A percentile compares a stretch with the other conserved stretches of the same genome.
These are phyloP conservation scores for Nothophaeocryptopus gaeumannii DNA, from an alignment of 2,329 filamentous ascomycete species.

Conservation along the genomic window DNA sequence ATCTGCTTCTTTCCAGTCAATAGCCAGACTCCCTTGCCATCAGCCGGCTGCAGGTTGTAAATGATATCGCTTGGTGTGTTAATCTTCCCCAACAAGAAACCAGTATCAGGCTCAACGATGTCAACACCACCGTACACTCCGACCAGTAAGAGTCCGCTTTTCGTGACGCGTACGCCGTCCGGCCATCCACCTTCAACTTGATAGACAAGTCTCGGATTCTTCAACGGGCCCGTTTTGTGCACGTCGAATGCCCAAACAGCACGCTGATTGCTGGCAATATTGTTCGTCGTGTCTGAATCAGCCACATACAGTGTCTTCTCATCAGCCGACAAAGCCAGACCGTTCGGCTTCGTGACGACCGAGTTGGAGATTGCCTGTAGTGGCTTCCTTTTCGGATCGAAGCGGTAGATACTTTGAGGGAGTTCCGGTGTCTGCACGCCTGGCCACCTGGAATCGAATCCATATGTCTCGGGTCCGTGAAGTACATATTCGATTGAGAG, in stretches of 20 bases:
- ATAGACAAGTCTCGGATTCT: slow-evolving; percentile 36
- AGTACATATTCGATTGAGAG: slow-evolving; percentile 39
- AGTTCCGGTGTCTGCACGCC: slow-evolving; percentile 54
- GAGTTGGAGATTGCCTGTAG: slow-evolving; percentile 54
- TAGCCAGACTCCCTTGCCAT: slow-evolving; percentile 20
- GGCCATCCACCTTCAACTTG: slow-evolving; percentile 38
- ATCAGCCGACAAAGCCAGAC: slow-evolving; percentile 25
- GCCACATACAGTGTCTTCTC: slow-evolving; percentile 28
- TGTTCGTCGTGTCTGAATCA: slow-evolving; percentile 22
- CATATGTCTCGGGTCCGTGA: slow-evolving; percentile 32
- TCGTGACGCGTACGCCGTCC: slow-evolving; percentile 22
- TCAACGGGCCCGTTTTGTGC: slow-evolving; percentile 14
- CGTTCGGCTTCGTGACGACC: slow-evolving; percentile 34
- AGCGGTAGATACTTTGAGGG: slow-evolving; percentile 58
- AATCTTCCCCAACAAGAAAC: slow-evolving; percentile 54
- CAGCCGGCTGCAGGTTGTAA: slow-evolving; percentile 24
- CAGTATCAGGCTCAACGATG: slow-evolving; percentile 25
- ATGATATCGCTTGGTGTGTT: slow-evolving; percentile 31
- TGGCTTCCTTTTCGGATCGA: slow-evolving; percentile 49
- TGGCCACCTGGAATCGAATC: slow-evolving; percentile 46
- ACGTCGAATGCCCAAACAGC: slow-evolving; percentile 35
- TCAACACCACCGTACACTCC: slow-evolving; percentile 22
- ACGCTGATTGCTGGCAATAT: slow-evolving; percentile 35
- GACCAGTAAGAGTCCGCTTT: slow-evolving; percentile 18
- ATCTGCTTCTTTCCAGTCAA: slow-evolving; percentile 23